Evolutionary conservation across 2,329 filamentous ascomycete genomes (phyloP), one percentile per base, ranked within the genome.

Genomic region (Aspergillus jensenii): DNA sequence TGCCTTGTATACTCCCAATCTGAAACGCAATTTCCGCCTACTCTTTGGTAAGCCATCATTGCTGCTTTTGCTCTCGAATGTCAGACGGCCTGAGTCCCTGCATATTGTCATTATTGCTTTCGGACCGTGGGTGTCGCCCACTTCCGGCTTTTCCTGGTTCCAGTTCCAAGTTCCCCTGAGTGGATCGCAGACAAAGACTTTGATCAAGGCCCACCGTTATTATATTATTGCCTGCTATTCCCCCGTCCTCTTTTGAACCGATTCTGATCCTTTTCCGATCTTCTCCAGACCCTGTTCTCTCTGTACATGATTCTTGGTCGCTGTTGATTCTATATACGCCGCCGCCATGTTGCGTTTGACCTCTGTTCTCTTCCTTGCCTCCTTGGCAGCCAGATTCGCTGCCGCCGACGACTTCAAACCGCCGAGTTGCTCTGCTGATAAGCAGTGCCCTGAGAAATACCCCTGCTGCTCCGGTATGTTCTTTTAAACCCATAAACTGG

Each of bases 391-490:
- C 41, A 71, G 66, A 14, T 65, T 68, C 21, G 70, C 69, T 14
- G 66, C 68, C 50, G 73, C 72, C 37, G 52, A 40, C 44, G 46
- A 55, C 27, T 55, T 58, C 21, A 47, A 50, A 21, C 52, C 71
- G 17, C 63, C 55, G 27, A 64, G 59, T 15, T 79, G 80, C 70
- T 74, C 74, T 69, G 61, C 72, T 63, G 71, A 77, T 72, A 73
- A 84, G 49, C 73, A 87, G 63, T 96, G 92, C 72, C 90, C 91
- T 8, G 73, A 87, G 68, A 82, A 84, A 45, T 77, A 84, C n/a
- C 90, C 89, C 31, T 92, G 90, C 79, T 93, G 90, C 74, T 91
- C 89, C 58, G 88, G 90, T 93, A 81, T 80, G 88, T 85, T 31
- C 52, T 37, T 8, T 27, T 23, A 27, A 15, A 21, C 9, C 17